Percentiles rank a stretch among this genome's conserved stretches.
Evolutionary conservation across 257 asterid genomes (phyloP).

Genomic region (Forsythia viridissima): DNA sequence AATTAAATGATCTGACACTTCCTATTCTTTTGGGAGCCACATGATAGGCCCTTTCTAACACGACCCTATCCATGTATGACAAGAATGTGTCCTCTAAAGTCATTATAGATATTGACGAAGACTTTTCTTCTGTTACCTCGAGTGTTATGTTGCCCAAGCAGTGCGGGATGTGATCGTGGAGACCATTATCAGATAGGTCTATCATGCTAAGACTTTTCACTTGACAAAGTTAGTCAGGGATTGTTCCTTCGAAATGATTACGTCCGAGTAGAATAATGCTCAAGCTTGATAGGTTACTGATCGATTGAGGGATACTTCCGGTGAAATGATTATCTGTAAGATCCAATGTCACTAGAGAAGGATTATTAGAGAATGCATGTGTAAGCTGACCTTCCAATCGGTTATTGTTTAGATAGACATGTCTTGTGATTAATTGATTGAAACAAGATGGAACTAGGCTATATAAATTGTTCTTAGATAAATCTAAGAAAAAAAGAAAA

Average conservation of each 20-base stretch:
- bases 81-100: background rate
- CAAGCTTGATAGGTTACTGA: background rate
- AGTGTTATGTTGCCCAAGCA: slow-evolving; percentile 13
- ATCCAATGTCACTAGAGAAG: slow-evolving; percentile 9
- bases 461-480: background rate
- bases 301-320: background rate
- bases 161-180: background rate
- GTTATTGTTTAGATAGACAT: background rate
- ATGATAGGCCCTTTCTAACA: background rate
- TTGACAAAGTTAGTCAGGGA: slow-evolving; percentile 1
- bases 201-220: background rate
- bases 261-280: background rate
- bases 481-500: background rate
- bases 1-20: background rate
- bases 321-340: background rate
- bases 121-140: background rate
- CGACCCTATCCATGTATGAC: background rate
- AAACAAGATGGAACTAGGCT: slow-evolving; percentile 7
- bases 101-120: too few species aligned
- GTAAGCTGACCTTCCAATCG: background rate
- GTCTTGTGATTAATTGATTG: background rate
- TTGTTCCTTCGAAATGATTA: slow-evolving; percentile 6
- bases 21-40: background rate
- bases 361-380: background rate
- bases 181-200: slow-evolving; percentile 3